Conservation (phyloP, 208 protist species). For the Leishmania turanica region DNA sequence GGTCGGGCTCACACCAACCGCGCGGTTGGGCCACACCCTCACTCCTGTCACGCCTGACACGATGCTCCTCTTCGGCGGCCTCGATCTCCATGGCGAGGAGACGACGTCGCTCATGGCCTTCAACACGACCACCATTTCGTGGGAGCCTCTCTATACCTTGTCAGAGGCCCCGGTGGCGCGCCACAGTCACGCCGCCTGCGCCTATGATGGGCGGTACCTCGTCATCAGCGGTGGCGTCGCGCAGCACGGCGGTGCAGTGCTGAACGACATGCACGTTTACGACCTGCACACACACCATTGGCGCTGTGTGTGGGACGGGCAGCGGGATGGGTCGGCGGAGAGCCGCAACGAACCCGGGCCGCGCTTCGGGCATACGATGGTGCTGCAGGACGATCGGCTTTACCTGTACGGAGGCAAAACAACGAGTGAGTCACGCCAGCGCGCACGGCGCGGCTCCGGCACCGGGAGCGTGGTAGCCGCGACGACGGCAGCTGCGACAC, state of each 20-base stretch:
- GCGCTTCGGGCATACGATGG: slow-evolving; percentile 74
- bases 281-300: slow-evolving; percentile 62
- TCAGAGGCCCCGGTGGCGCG: slow-evolving; percentile 43
- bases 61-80: slow-evolving; percentile 73
- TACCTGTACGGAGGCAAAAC: slow-evolving; percentile 80
- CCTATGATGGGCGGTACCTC: slow-evolving; percentile 67
- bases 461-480: not conserved
- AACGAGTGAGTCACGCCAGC: slow-evolving; percentile 19
- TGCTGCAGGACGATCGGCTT: slow-evolving; percentile 66
- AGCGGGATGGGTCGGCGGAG: slow-evolving; percentile 20
- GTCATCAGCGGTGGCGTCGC: slow-evolving; percentile 70
- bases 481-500: slow-evolving; percentile 15
- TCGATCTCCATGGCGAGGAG: slow-evolving; percentile 46
- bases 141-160: slow-evolving; percentile 64
- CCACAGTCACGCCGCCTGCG: slow-evolving; percentile 70
- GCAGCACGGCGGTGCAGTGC: slow-evolving; percentile 31
- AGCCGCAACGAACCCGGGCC: slow-evolving; percentile 66
- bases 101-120: slow-evolving; percentile 61
- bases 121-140: slow-evolving; percentile 57
- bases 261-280: slow-evolving; percentile 71
- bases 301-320: slow-evolving; percentile 59
- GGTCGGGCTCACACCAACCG: slow-evolving; percentile 54
- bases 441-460: slow-evolving; percentile 14
- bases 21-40: slow-evolving; percentile 77
- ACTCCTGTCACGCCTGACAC: slow-evolving; percentile 48